Evolutionary conservation across 1,284 basidiomycete genomes (phyloP).

Genomic region (Leccinum variabile): DNA sequence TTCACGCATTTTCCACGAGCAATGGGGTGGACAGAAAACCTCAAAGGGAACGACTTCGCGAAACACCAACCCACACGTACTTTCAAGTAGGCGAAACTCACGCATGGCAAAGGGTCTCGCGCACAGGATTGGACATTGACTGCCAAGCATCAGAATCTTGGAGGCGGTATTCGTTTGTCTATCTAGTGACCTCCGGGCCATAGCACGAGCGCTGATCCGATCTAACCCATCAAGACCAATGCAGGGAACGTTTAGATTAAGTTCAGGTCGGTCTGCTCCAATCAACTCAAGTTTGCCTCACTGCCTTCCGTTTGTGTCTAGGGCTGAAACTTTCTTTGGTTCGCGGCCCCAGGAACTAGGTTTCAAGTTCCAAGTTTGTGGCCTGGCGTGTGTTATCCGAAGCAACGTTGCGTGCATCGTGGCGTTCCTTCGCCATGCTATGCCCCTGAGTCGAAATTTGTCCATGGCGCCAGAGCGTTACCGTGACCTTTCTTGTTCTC

Average conservation of each 20-base stretch:
- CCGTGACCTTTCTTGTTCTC: background rate
- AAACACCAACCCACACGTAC: background rate
- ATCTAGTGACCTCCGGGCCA: background rate
- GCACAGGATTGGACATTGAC: background rate
- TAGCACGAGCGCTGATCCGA: background rate
- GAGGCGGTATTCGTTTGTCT: background rate
- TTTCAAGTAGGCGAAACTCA: background rate
- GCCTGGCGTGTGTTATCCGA: background rate
- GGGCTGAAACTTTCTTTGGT: background rate
- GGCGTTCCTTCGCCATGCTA: slow-evolving; percentile 5
- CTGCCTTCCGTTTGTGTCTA: slow-evolving; percentile 1
- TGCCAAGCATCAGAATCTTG: background rate
- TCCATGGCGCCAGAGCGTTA: background rate
- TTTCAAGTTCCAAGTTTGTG: background rate
- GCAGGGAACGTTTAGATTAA: slow-evolving; percentile 7
- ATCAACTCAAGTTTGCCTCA: background rate
- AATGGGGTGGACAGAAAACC: background rate
- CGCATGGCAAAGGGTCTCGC: background rate
- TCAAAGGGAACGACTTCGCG: background rate
- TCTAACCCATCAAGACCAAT: background rate
- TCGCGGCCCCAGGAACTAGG: background rate
- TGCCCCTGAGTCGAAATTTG: background rate
- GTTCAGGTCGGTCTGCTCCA: slow-evolving; percentile 3
- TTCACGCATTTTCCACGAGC: background rate
- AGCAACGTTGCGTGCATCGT: slow-evolving; percentile 10